A percentile compares a stretch with the other conserved stretches of the same genome.
These are phyloP conservation scores for Aspergillus awamori DNA, from an alignment of 2,329 filamentous ascomycete species.

Conservation along the genomic window DNA sequence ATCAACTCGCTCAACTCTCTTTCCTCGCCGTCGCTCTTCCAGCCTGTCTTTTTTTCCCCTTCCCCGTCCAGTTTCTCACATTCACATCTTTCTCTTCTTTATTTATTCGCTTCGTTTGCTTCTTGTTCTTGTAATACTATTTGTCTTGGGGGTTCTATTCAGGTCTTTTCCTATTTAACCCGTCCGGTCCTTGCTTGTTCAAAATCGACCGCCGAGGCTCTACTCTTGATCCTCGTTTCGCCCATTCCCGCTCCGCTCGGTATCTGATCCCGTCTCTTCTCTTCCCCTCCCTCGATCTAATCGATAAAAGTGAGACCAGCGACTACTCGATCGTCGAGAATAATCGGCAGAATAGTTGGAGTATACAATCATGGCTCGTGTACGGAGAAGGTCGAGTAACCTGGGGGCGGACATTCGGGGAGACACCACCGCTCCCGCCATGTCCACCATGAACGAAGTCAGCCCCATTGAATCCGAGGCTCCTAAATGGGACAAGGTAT, in stretches of 20 bases:
- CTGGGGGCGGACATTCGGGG: constrained; percentile 52
- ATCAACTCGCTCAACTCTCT: constrained; percentile 5
- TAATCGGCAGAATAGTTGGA: no score
- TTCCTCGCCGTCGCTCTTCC: background rate
- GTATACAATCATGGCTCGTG: constrained; percentile 38
- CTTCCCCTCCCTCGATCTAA: background rate
- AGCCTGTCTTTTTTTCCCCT: background rate
- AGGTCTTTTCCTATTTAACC: background rate
- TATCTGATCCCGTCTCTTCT: constrained; percentile 2
- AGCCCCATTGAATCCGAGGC: constrained; percentile 36
- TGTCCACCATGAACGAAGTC: constrained; percentile 48
- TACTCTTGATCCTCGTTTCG: background rate
- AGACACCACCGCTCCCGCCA: constrained; percentile 50
- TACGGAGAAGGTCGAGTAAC: constrained; percentile 47
- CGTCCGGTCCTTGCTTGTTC: background rate
- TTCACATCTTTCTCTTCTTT: background rate
- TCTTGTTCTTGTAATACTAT: constrained; percentile 1
- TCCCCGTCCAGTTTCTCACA: background rate
- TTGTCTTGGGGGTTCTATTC: constrained; percentile 4
- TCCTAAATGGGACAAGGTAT: constrained; percentile 36
- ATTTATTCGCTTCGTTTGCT: background rate
- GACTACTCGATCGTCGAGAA: background rate
- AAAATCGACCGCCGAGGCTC: background rate
- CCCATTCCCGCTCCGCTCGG: constrained; percentile 6
- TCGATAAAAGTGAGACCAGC: background rate